Base-by-base conservation (phyloP, 2,329 filamentous ascomycete genomes). In the Lasiodiplodia sp. region DNA sequence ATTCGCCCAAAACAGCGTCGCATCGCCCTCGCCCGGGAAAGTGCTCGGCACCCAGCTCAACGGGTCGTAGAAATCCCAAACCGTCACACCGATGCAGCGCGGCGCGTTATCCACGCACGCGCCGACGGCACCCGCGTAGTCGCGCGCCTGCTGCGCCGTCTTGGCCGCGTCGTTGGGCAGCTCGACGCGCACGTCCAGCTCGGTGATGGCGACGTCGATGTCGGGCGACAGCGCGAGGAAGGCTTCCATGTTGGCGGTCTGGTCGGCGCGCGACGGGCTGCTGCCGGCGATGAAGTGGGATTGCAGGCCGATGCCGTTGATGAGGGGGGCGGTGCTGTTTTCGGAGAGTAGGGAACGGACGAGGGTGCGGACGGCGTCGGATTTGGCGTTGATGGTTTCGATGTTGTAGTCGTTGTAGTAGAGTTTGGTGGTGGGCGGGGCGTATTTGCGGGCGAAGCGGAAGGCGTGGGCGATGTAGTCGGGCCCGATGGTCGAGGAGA, bases 221-320 rank as follows among this genome's bases (percentile, higher is more conserved):
- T 23, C 1, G 0, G 18, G 77, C 5, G 82, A 83, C 1, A 86
- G 81, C 0, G 80, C 78, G 2, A 82, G 82, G 79, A 87, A 90
- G 52, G 83, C 79, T 58, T 80, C 73, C 66, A 89, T 84, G 16
- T 83, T 82, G 0, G 80, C 78, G 38, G 80, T 78, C 55, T 86
- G 80, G 14, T 79, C 77, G 44, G 79, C 77, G 71, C 83, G 82
- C 52, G 75, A 77, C 0, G 87, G 84, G 1, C 85, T 82, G n/a
- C 75, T 72, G 72, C 87, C 86, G 8, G 86, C 85, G 68, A 87
- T 85, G 64, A 90, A 84, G 76, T 91, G 89, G 7, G 80, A 84
- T 75, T 91, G 88, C 72, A 90, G 80, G 16, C 89, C 88, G 5
- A 91, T 83, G 66, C 88, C 88, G 70, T 91, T 86, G 71, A 91